Conservation (phyloP, 2,329 filamentous ascomycete genomes). For the Diaporthe citri region DNA sequence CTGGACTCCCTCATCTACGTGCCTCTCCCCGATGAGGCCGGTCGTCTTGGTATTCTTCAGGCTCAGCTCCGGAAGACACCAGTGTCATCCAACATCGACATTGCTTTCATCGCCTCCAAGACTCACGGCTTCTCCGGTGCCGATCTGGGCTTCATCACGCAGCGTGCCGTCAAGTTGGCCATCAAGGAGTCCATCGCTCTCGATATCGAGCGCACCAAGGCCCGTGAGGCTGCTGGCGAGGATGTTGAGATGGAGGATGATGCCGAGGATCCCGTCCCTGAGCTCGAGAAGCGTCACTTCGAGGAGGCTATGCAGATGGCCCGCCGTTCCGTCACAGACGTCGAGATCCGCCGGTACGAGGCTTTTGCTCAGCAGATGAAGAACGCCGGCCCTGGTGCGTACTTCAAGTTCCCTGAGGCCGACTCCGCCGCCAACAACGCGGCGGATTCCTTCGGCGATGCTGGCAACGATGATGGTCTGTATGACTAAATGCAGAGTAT, state of each 20-base stretch:
- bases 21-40: constrained; percentile 91
- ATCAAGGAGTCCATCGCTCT: constrained; percentile 95
- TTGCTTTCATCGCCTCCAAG: constrained; percentile 93
- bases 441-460: constrained; percentile 81
- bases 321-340: constrained; percentile 92
- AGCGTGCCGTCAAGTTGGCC: constrained; percentile 98
- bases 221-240: constrained; percentile 86
- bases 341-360: constrained; percentile 98
- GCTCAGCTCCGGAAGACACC: constrained; percentile 99
- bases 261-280: constrained; percentile 91
- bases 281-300: constrained; percentile 96
- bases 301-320: constrained; percentile 98
- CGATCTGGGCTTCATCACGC: constrained; percentile 98
- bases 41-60: constrained; percentile 89
- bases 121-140: constrained; percentile 99
- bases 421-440: constrained; percentile 76
- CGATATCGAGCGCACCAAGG: constrained; percentile 92
- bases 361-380: constrained; percentile 99
- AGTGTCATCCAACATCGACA: constrained; percentile 86
- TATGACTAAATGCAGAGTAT: constrained; percentile 78
- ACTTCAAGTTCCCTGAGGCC: constrained; percentile 92
- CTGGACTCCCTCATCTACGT: constrained; percentile 99
- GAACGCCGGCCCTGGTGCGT: constrained; percentile 93
- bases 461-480: constrained; percentile 94
- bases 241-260: constrained; percentile 85